Percentiles rank a stretch among this genome's conserved stretches.
Evolutionary conservation across 2,329 filamentous ascomycete species (phyloP).

Genomic region (Penicillium sp.): DNA sequence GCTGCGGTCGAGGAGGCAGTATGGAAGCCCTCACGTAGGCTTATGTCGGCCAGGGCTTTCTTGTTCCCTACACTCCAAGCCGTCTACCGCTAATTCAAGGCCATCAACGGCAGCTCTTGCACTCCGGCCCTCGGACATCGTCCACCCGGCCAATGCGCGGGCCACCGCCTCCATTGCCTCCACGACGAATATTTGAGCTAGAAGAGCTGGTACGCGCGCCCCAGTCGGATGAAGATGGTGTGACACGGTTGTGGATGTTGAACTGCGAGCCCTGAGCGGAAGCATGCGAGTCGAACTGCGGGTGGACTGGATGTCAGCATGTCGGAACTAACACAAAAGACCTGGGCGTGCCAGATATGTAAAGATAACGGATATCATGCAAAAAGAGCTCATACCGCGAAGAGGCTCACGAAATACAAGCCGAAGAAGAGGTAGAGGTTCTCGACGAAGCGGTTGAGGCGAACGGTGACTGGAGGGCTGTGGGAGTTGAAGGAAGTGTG

Average conservation of each 20-base stretch:
- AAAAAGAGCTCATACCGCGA: slow-evolving; percentile 41
- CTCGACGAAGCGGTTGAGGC: slow-evolving; percentile 44
- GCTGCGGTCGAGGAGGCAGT: background rate
- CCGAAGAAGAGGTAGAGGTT: slow-evolving; percentile 50
- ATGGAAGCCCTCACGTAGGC: background rate
- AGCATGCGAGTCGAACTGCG: slow-evolving; percentile 48
- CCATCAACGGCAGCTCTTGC: slow-evolving; percentile 43
- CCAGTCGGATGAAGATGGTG: slow-evolving; percentile 28
- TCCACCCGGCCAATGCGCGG: slow-evolving; percentile 48
- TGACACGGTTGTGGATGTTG: slow-evolving; percentile 41
- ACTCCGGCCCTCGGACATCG: slow-evolving; percentile 52
- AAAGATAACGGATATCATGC: background rate
- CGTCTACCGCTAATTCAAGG: background rate
- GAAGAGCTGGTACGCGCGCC: slow-evolving; percentile 23
- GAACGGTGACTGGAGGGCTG: slow-evolving; percentile 50
- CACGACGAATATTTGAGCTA: slow-evolving; percentile 17
- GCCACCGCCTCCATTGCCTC: slow-evolving; percentile 30
- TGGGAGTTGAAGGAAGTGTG: slow-evolving; percentile 1
- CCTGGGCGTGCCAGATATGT: background rate
- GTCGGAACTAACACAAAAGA: background rate
- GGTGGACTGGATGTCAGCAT: slow-evolving; percentile 15
- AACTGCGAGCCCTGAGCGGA: slow-evolving; percentile 50
- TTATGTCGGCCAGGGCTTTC: background rate
- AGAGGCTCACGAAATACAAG: slow-evolving; percentile 51
- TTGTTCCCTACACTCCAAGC: background rate